Evolutionary conservation across 2,329 filamentous ascomycete genomes (phyloP).

Genomic region (Aspergillus felis): DNA sequence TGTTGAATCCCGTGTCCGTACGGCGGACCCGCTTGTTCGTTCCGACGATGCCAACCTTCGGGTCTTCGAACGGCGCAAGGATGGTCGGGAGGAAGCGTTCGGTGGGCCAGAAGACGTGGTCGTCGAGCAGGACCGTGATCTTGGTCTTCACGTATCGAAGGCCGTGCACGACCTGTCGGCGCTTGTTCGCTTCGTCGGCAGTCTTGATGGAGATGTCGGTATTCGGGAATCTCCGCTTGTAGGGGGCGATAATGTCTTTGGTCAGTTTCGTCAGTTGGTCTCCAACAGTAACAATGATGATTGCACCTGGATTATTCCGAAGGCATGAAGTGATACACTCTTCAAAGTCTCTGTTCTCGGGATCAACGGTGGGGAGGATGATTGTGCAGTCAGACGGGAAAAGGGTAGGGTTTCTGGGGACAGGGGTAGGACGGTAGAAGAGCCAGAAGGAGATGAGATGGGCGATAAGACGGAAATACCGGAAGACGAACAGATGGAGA

Average conservation of each 20-base stretch:
- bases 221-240: conserved; percentile 1
- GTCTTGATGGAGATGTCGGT: conserved; percentile 25
- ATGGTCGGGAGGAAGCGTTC: conserved; percentile 39
- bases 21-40: conserved; percentile 54
- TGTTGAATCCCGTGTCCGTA: conserved; percentile 16
- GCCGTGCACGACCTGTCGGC: conserved; percentile 45
- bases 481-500: conserved; percentile 38
- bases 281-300: conserved; percentile 49
- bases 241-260: conserved; percentile 2
- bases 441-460: conserved; percentile 40
- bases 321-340: conserved; percentile 42
- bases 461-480: conserved; percentile 47
- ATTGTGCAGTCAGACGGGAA: conserved; percentile 45
- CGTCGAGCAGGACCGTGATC: conserved; percentile 49
- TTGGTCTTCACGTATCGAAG: conserved; percentile 36
- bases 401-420: conserved; percentile 27
- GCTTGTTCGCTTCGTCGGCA: conserved; percentile 44
- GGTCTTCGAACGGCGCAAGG: conserved; percentile 45
- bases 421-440: conserved; percentile 35
- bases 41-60: conserved; percentile 51
- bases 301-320: conserved; percentile 32
- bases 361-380: conserved; percentile 51
- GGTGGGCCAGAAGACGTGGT: conserved; percentile 51
- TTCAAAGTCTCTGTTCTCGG: conserved; percentile 38
- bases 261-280: conserved; percentile 8